Base-by-base conservation (phyloP, 805 yeast species). In the Wickerhamiella galacta region DNA sequence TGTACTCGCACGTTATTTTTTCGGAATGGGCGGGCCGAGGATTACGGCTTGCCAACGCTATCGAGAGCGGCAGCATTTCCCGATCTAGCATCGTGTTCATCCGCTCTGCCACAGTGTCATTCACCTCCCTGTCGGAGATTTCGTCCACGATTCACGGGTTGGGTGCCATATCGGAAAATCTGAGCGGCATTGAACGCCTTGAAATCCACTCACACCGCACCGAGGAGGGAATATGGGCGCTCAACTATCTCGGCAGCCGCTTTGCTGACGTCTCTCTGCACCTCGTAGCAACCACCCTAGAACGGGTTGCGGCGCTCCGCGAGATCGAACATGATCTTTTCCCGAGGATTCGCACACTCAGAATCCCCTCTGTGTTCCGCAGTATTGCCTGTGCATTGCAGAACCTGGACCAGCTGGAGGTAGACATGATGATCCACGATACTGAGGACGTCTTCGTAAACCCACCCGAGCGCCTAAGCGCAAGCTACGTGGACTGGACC, bases 21-120 rank as follows among this genome's bases (percentile, higher is more conserved):
- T 35, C 44, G 2, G 47, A 42, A 20, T 36, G 42, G 46, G 45
- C 44, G 7, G 32, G 34, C 10, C 26, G 37, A 5, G 47, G 47
- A 5, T 32, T 38, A 18, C 36, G 41, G 18, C 26, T 43, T 9
- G 44, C 45, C 10, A 23, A 25, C 4, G 45, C 47, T 1, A 43
- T 43, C 25, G 22, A 29, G 11, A 16, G 27, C n/a, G 35, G 37
- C 14, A 31, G 27, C 14, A 35, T 43, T 14, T 37, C 43, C 16
- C 34, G 32, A 9, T 36, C 16, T 14, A 31, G 42, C 9, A 29
- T 30, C 10, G 26, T 34, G 9, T 39, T 36, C 29, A 36, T 41
- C 30, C 34, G 40, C n/a, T 18, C 25, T n/a, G 29, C 37, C 14
- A 28, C 33, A 11, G n/a, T 43, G 16, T 27, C 23, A n/a, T 43